phyloP scores from a whole-genome alignment of 768 basidiomycete genomes.

The Guyanaporus albipodus region DNA sequence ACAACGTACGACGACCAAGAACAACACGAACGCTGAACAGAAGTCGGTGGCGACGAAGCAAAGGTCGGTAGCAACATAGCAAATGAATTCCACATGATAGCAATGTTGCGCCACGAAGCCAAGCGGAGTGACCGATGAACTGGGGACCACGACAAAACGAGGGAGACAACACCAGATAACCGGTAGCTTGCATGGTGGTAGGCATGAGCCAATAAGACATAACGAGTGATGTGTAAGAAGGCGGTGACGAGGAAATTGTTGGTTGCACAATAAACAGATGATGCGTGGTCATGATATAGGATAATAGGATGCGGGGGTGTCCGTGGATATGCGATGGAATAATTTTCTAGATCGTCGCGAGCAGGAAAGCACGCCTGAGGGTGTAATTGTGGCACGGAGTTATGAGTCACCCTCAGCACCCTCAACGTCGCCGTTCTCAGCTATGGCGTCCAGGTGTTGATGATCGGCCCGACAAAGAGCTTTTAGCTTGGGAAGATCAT shows the following conservation, averaged over 20 bases:
- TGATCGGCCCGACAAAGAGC: conserved; percentile 19
- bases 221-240: conserved; percentile 17
- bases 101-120: conserved; percentile 14
- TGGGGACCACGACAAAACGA: conserved; percentile 22
- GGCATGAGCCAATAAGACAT: conserved; percentile 21
- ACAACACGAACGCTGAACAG: conserved; percentile 14
- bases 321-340: conserved; percentile 25
- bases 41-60: conserved; percentile 17
- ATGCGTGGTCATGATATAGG: conserved; percentile 20
- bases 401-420: conserved; percentile 18
- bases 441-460: conserved; percentile 12
- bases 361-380: neutral
- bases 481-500: conserved; percentile 44
- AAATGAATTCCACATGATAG: conserved; percentile 17
- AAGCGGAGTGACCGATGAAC: neutral
- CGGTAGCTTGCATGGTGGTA: conserved; percentile 3
- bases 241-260: conserved; percentile 20
- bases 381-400: neutral
- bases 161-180: conserved; percentile 2
- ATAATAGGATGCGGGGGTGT: conserved; percentile 26
- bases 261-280: conserved; percentile 29
- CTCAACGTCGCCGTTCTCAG: conserved; percentile 7
- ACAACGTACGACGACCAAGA: conserved; percentile 11
- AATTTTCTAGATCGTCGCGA: conserved; percentile 19
- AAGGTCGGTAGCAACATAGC: conserved; percentile 27